A percentile compares a stretch with the other conserved stretches of the same genome.
Evolutionary conservation across 2,329 filamentous ascomycete species (phyloP).

Genomic region (Juglanconis oblonga): DNA sequence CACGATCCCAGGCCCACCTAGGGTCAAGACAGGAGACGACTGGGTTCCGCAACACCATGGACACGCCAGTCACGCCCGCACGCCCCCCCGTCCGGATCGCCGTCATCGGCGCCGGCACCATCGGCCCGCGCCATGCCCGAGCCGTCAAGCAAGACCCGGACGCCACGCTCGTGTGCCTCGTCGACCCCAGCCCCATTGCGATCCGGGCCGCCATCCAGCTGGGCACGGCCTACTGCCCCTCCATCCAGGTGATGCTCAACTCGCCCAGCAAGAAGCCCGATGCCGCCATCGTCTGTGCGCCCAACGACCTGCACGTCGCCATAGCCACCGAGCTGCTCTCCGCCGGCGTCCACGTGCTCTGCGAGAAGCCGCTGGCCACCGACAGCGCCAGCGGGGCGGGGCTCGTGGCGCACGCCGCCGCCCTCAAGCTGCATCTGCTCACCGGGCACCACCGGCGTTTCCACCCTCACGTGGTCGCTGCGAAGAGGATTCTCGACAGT

Average conservation of each 20-base stretch:
- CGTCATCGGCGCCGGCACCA: conserved; percentile 30
- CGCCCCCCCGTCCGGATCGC: conserved; percentile 21
- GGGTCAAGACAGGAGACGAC: background rate
- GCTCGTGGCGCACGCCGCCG: conserved; percentile 27
- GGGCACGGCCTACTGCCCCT: conserved; percentile 22
- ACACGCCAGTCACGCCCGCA: background rate
- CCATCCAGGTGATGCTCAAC: conserved; percentile 41
- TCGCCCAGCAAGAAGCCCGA: conserved; percentile 38
- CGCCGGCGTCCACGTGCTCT: conserved; percentile 48
- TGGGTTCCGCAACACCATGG: background rate
- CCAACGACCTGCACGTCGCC: conserved; percentile 55
- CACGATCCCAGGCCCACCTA: background rate
- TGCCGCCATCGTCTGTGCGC: conserved; percentile 57
- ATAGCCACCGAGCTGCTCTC: conserved; percentile 46
- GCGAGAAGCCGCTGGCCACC: conserved; percentile 55
- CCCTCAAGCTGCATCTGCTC: conserved; percentile 39
- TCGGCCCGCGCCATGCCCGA: conserved; percentile 30
- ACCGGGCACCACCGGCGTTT: conserved; percentile 60
- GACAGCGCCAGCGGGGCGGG: conserved; percentile 34
- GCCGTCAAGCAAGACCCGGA: conserved; percentile 24
- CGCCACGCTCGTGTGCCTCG: conserved; percentile 27
- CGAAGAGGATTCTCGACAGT: conserved; percentile 40
- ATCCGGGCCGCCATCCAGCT: conserved; percentile 22
- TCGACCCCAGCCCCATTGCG: conserved; percentile 26
- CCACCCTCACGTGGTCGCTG: conserved; percentile 51